A percentile compares a stretch with the other conserved stretches of the same genome.
Evolutionary conservation across 306 rosid genomes (phyloP).

Genomic region (Dalbergia cultrata): DNA sequence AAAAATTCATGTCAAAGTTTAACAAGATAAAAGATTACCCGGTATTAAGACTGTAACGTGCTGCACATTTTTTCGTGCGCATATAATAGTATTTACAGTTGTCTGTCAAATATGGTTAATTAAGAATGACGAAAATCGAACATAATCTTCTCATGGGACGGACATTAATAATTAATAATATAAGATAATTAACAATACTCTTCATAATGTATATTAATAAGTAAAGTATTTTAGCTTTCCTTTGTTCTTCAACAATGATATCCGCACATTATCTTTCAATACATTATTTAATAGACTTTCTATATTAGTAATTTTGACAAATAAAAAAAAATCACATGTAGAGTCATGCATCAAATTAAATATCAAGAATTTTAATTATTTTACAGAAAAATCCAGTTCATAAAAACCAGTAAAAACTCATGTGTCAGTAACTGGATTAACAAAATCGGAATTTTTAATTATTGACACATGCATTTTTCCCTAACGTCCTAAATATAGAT

Average conservation of each 20-base stretch:
- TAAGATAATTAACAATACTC: neutral
- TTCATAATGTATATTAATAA: neutral
- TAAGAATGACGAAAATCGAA: constrained; percentile 1
- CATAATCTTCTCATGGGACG: constrained; percentile 2
- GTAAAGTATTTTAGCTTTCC: neutral
- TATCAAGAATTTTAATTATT: too few species aligned
- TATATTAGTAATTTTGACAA: neutral
- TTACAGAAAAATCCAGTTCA: neutral
- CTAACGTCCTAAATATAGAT: neutral
- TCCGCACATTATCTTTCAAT: neutral
- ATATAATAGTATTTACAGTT: neutral
- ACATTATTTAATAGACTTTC: neutral
- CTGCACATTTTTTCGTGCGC: neutral
- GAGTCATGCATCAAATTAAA: too few species aligned
- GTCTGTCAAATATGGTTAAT: neutral
- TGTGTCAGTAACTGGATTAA: too few species aligned
- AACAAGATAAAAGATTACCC: neutral
- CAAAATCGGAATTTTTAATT: too few species aligned
- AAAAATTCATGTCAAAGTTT: neutral
- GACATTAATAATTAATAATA: neutral
- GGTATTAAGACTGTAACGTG: neutral
- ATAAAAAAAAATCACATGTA: too few species aligned
- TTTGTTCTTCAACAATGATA: neutral
- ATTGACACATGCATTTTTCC: neutral
- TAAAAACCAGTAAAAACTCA: too few species aligned